Evolutionary conservation across 2,329 filamentous ascomycete genomes (phyloP).

Genomic region (Neofusicoccum sp.): DNA sequence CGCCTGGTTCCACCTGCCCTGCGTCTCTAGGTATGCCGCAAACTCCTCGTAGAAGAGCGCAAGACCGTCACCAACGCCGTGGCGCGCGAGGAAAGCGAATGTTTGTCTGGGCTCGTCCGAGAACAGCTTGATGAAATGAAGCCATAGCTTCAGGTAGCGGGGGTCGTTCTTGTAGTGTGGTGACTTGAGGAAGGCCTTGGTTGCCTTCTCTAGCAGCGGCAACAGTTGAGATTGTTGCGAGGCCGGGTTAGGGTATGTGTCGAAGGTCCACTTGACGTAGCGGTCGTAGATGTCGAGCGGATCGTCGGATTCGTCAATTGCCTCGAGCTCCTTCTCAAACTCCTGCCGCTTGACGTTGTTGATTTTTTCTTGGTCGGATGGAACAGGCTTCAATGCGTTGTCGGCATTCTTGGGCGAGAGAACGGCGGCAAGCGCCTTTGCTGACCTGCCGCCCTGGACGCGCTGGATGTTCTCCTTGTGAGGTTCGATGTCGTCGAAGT

Average conservation of each 20-base stretch:
- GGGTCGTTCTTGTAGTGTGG: slow-evolving; percentile 93
- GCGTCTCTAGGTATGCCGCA: slow-evolving; percentile 85
- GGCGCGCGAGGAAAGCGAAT: slow-evolving; percentile 86
- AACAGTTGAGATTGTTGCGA: slow-evolving; percentile 90
- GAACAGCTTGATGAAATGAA: slow-evolving; percentile 91
- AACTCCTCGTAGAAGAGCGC: slow-evolving; percentile 98
- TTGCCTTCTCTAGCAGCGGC: slow-evolving; percentile 86
- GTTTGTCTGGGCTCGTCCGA: slow-evolving; percentile 91
- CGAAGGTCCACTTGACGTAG: slow-evolving; percentile 95
- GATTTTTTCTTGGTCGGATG: slow-evolving; percentile 69
- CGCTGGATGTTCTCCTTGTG: slow-evolving; percentile 99
- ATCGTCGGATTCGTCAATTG: slow-evolving; percentile 85
- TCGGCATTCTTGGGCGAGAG: slow-evolving; percentile 65
- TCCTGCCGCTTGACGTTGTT: slow-evolving; percentile 80
- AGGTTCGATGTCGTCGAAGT: slow-evolving; percentile 90
- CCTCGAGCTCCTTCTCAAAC: slow-evolving; percentile 81
- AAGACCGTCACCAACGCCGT: slow-evolving; percentile 81
- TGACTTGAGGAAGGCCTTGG: slow-evolving; percentile 83
- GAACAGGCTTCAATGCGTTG: slow-evolving; percentile 49
- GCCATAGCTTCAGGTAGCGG: slow-evolving; percentile 89
- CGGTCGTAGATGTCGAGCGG: slow-evolving; percentile 94
- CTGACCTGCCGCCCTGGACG: slow-evolving; percentile 84
- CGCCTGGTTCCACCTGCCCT: slow-evolving; percentile 83
- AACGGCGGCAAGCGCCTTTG: slow-evolving; percentile 81
- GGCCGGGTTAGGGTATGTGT: slow-evolving; percentile 92